Conservation (phyloP, 2,329 filamentous ascomycete species). For the Endothia cerciana region DNA sequence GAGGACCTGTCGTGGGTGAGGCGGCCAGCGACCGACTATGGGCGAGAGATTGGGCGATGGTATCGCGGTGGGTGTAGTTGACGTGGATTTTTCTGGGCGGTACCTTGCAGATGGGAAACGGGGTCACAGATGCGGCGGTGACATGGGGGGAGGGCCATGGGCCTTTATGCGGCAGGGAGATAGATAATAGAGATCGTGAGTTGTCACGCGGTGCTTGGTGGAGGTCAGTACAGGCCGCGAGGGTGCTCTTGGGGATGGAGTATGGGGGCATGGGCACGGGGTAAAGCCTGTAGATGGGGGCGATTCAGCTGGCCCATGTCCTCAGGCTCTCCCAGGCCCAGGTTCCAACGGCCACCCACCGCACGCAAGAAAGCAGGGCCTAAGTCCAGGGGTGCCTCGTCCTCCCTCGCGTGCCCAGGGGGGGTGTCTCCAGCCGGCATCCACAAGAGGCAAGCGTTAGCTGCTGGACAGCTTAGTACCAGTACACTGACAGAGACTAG, state of each 20-base stretch:
- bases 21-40: background rate
- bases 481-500: background rate
- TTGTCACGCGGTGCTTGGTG: conserved; percentile 25
- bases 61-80: conserved; percentile 10
- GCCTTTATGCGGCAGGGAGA: conserved; percentile 9
- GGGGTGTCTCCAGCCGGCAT: background rate
- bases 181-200: conserved; percentile 24
- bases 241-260: background rate
- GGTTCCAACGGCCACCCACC: too few species aligned
- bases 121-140: conserved; percentile 18
- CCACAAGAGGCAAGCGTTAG: too few species aligned
- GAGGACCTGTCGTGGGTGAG: too few species aligned
- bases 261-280: background rate
- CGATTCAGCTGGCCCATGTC: too few species aligned
- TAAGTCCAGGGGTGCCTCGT: too few species aligned
- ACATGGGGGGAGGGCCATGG: conserved; percentile 21
- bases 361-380: too few species aligned
- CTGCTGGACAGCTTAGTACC: too few species aligned
- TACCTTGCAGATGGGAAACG: conserved; percentile 14
- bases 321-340: background rate
- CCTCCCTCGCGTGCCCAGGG: too few species aligned
- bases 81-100: conserved; percentile 7
- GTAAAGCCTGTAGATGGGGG: too few species aligned
- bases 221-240: conserved; percentile 9
- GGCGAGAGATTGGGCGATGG: conserved; percentile 20